A percentile compares a stretch with the other conserved stretches of the same genome.
Evolutionary conservation across 1,284 basidiomycete genomes (phyloP).

Genomic region (Rhodotorula sp.): DNA sequence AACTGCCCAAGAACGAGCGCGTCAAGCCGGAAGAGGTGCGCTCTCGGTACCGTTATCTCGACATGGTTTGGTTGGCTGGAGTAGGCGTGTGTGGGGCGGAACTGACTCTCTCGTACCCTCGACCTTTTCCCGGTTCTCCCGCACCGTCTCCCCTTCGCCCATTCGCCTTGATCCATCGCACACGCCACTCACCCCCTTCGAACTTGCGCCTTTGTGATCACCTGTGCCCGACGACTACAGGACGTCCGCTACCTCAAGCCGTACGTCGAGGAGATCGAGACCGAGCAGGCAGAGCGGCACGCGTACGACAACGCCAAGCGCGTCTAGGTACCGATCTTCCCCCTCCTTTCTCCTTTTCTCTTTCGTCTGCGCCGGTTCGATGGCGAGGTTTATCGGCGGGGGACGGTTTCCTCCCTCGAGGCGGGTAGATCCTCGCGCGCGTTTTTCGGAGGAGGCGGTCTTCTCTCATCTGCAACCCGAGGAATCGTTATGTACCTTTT

Average conservation of each 20-base stretch:
- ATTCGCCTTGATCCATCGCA: no score
- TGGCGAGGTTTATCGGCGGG: neutral
- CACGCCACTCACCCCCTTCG: neutral
- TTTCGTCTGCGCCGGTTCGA: neutral
- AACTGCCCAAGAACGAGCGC: conserved; percentile 85
- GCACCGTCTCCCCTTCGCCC: neutral
- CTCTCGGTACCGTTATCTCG: no score
- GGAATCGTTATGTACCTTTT: no score
- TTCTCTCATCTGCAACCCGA: no score
- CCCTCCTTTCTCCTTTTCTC: neutral
- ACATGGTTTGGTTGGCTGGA: no score
- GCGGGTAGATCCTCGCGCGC: neutral
- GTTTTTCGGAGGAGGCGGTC: no score
- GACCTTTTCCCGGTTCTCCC: neutral
- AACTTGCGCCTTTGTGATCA: neutral
- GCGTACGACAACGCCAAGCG: conserved; percentile 69
- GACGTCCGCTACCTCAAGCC: conserved; percentile 87
- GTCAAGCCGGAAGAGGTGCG: conserved; percentile 69
- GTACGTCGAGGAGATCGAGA: conserved; percentile 69
- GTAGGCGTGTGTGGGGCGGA: no score
- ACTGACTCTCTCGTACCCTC: neutral
- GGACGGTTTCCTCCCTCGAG: neutral
- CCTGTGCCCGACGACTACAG: conserved; percentile 53
- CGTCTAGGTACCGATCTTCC: neutral
- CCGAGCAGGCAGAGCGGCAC: conserved; percentile 74